phyloP scores from a whole-genome alignment of 768 basidiomycete genomes.

The Rhizopogon vinicolor region DNA sequence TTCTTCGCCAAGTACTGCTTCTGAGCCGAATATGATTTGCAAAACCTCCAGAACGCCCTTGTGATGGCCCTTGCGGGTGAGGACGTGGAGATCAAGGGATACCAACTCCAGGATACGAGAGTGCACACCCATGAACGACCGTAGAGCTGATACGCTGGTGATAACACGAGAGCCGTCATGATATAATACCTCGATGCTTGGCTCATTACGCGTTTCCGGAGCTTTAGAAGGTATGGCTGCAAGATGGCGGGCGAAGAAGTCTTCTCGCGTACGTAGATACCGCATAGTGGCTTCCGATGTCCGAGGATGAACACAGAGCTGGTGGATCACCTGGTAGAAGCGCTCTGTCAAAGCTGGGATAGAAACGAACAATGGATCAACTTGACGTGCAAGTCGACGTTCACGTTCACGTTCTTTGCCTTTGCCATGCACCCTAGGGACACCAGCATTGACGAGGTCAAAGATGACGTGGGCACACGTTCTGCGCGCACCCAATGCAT shows the following conservation, averaged over 20 bases:
- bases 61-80: conserved; percentile 72
- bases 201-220: conserved; percentile 44
- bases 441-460: conserved; percentile 67
- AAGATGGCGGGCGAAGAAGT: conserved; percentile 88
- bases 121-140: conserved; percentile 76
- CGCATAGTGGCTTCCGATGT: conserved; percentile 80
- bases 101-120: conserved; percentile 83
- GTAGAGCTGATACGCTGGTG: conserved; percentile 64
- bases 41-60: conserved; percentile 73
- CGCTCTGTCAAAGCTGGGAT: conserved; percentile 82
- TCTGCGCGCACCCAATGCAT: conserved; percentile 61
- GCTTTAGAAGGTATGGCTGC: conserved; percentile 64
- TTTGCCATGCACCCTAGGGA: conserved; percentile 51
- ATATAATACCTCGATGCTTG: conserved; percentile 57
- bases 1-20: conserved; percentile 40
- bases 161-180: conserved; percentile 63
- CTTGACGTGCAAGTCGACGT: conserved; percentile 21
- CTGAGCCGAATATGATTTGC: conserved; percentile 75
- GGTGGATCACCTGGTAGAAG: conserved; percentile 77
- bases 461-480: conserved; percentile 82
- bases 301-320: conserved; percentile 81
- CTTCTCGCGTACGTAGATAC: conserved; percentile 82
- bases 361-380: conserved; percentile 52
- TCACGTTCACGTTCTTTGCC: conserved; percentile 32
- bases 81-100: conserved; percentile 83